Percentiles rank a stretch among this genome's conserved stretches.
Evolutionary conservation across 1,284 basidiomycete genomes (phyloP).

Genomic region (Cutaneotrichosporon cavernicola): DNA sequence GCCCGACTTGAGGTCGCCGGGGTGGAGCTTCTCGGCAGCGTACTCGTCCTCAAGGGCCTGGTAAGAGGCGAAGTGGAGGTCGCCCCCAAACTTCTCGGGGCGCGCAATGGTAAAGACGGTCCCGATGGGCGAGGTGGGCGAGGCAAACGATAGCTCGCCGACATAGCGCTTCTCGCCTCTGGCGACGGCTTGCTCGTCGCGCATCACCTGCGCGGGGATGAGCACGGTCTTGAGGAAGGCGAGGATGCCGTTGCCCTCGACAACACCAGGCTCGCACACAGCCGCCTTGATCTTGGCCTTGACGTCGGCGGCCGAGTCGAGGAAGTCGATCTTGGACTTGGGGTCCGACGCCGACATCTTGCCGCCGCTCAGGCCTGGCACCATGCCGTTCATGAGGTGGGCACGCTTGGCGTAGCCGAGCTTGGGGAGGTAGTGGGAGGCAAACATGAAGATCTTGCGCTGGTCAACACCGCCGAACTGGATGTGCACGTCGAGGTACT

Average conservation of each 20-base stretch:
- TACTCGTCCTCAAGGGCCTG: constrained; percentile 74
- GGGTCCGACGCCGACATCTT: constrained; percentile 99
- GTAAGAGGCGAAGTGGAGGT: constrained; percentile 71
- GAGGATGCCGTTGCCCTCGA: constrained; percentile 85
- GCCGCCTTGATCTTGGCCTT: constrained; percentile 89
- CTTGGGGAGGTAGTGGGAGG: constrained; percentile 88
- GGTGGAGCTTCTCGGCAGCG: constrained; percentile 73
- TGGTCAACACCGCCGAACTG: constrained; percentile 99
- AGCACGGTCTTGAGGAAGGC: constrained; percentile 85
- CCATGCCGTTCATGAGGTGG: constrained; percentile 98
- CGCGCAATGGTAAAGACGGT: constrained; percentile 78
- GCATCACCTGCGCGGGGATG: constrained; percentile 79
- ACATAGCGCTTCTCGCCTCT: constrained; percentile 39
- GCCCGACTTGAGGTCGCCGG: constrained; percentile 81
- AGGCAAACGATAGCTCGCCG: constrained; percentile 60
- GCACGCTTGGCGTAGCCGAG: constrained; percentile 93
- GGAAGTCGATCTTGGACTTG: constrained; percentile 96
- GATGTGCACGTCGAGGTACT: constrained; percentile 94
- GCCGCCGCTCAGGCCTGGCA: constrained; percentile 87
- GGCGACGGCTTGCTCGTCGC: constrained; percentile 58
- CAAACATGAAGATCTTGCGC: constrained; percentile 98
- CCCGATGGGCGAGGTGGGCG: constrained; percentile 70
- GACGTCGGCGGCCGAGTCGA: constrained; percentile 80
- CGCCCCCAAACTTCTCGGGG: constrained; percentile 78
- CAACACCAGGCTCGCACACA: constrained; percentile 91